Percentiles rank a stretch among this genome's conserved stretches.
These are phyloP conservation scores for Curvularia hawaiiensis DNA, from an alignment of 2,329 filamentous ascomycete species.

Conservation along the genomic window DNA sequence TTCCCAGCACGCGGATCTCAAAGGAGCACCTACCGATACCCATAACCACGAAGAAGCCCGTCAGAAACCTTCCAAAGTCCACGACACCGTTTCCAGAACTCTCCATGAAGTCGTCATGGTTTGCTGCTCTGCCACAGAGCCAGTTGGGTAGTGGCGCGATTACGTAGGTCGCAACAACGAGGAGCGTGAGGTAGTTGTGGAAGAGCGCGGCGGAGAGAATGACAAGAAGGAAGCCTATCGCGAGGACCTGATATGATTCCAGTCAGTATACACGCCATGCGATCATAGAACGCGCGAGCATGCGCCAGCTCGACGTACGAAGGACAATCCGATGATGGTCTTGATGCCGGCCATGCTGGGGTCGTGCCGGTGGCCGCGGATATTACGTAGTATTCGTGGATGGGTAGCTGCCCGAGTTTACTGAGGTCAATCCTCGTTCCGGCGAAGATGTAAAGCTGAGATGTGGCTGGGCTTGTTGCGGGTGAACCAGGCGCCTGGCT, in stretches of 20 bases:
- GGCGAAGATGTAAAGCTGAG: constrained; percentile 11
- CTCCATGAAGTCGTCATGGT: constrained; percentile 95
- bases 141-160: constrained; percentile 95
- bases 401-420: not conserved
- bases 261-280: constrained; percentile 10
- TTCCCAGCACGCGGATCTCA: not conserved
- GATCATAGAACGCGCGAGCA: constrained; percentile 13
- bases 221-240: constrained; percentile 97
- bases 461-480: constrained; percentile 10
- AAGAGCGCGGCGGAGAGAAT: constrained; percentile 97
- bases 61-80: constrained; percentile 92
- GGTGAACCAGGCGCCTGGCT: constrained; percentile 1
- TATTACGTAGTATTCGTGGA: not conserved
- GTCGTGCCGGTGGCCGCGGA: not conserved
- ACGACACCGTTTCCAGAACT: constrained; percentile 80
- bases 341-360: constrained; percentile 82
- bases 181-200: constrained; percentile 90
- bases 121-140: constrained; percentile 86
- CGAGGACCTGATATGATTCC: constrained; percentile 69
- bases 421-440: constrained; percentile 9
- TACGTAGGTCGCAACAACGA: constrained; percentile 95
- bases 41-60: constrained; percentile 96
- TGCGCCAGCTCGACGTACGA: constrained; percentile 63
- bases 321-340: constrained; percentile 98
- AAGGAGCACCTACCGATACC: constrained; percentile 78